phyloP scores from a whole-genome alignment of 1,284 basidiomycete genomes.

The Cryptococcus sp. region DNA sequence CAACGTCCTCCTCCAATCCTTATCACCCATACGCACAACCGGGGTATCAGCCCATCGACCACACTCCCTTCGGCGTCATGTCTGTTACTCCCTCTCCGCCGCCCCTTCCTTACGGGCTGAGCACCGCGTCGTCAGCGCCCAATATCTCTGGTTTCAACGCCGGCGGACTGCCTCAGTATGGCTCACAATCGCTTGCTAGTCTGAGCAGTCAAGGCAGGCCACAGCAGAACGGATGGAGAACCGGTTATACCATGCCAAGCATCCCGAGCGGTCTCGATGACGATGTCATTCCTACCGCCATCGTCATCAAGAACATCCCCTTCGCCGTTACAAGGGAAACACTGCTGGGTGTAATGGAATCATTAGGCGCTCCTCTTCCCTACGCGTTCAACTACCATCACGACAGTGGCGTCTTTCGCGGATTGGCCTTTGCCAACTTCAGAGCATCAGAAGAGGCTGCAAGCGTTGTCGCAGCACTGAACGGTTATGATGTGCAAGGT shows the following conservation, averaged over 20 bases:
- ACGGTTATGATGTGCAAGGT: conserved; percentile 86
- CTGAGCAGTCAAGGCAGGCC: conserved; percentile 10
- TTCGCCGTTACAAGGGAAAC: conserved; percentile 97
- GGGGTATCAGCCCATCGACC: conserved; percentile 14
- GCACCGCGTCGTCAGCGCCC: conserved; percentile 23
- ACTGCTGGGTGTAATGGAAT: conserved; percentile 93
- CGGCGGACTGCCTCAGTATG: conserved; percentile 30
- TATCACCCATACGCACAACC: conserved; percentile 24
- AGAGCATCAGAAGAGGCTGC: conserved; percentile 87
- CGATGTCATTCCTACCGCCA: conserved; percentile 97
- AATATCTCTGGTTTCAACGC: conserved; percentile 29
- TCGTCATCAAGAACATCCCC: conserved; percentile 99
- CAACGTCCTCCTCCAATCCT: conserved; percentile 26
- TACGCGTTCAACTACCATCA: conserved; percentile 99
- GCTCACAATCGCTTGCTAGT: conserved; percentile 30
- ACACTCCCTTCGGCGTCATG: conserved; percentile 27
- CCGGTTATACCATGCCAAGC: conserved; percentile 22
- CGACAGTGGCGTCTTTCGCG: conserved; percentile 94
- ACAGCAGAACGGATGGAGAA: conserved; percentile 26
- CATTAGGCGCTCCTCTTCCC: conserved; percentile 91
- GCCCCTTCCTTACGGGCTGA: conserved; percentile 24
- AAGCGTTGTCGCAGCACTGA: conserved; percentile 87
- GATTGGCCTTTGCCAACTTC: conserved; percentile 98
- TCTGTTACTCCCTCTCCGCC: conserved; percentile 47
- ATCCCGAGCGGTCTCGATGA: conserved; percentile 56